Percentiles rank a stretch among this genome's conserved stretches.
phyloP scores from a whole-genome alignment of 2,329 filamentous ascomycete species.

The Ascocoryne sarcoides region DNA sequence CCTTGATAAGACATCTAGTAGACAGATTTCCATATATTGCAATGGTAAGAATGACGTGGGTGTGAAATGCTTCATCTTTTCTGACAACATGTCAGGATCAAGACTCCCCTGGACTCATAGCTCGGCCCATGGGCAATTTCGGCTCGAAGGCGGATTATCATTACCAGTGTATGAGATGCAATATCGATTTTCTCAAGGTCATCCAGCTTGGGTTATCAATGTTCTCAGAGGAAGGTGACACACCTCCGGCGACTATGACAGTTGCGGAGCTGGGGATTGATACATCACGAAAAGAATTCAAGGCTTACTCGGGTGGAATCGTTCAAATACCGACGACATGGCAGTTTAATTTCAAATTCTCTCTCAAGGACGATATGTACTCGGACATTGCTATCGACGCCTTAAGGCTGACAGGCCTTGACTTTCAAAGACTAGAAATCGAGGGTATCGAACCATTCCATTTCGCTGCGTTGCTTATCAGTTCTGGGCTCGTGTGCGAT shows the following conservation, averaged over 20 bases:
- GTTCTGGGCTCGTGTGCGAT: conserved; percentile 81
- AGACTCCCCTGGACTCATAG: conserved; percentile 96
- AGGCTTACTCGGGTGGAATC: conserved; percentile 36
- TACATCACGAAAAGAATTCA: conserved; percentile 35
- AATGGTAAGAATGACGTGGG: conserved; percentile 59
- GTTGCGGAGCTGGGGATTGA: conserved; percentile 36
- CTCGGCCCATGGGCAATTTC: conserved; percentile 89
- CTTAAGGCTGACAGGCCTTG: conserved; percentile 82
- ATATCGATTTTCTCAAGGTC: conserved; percentile 94
- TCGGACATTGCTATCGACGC: conserved; percentile 91
- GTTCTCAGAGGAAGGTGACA: conserved; percentile 84
- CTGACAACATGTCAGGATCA: conserved; percentile 60
- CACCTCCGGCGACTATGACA: conserved; percentile 56
- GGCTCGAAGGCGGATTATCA: conserved; percentile 95
- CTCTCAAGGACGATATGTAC: conserved; percentile 93
- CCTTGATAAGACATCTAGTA: conserved; percentile 68
- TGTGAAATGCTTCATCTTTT: not conserved
- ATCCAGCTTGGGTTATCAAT: conserved; percentile 94
- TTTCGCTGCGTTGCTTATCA: conserved; percentile 84
- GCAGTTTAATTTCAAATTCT: conserved; percentile 99
- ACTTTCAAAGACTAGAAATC: conserved; percentile 74
- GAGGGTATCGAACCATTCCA: conserved; percentile 85
- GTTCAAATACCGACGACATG: conserved; percentile 73
- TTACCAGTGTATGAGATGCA: conserved; percentile 94
- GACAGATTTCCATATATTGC: conserved; percentile 93